These are phyloP conservation scores for Hansenula sp. DNA, from an alignment of 1,139 yeast genomes.

Conservation along the genomic window DNA sequence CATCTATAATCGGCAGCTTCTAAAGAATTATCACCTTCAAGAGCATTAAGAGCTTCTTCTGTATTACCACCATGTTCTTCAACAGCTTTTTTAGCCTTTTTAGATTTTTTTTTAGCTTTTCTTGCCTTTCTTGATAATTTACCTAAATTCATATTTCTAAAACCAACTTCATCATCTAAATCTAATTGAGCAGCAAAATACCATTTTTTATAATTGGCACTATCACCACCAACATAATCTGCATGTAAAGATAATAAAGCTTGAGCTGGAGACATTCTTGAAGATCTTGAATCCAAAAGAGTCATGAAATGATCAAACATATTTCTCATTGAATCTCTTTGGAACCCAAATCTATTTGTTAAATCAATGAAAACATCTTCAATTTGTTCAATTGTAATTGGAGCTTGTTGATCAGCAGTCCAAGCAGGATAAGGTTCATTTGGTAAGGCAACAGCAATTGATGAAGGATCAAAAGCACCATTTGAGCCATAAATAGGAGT, in stretches of 20 bases:
- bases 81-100: conserved; percentile 58
- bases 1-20: conserved; percentile 85
- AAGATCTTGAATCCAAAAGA: conserved; percentile 87
- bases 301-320: conserved; percentile 96
- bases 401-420: conserved; percentile 89
- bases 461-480: conserved; percentile 65
- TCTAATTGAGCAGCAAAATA: conserved; percentile 91
- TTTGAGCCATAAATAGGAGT: conserved; percentile 85
- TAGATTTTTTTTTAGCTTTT: conserved; percentile 53
- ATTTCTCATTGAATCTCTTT: conserved; percentile 95
- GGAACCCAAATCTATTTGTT: conserved; percentile 92
- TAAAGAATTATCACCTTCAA: conserved; percentile 80
- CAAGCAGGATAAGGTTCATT: conserved; percentile 94
- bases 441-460: conserved; percentile 42
- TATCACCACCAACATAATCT: conserved; percentile 93
- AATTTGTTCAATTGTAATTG: conserved; percentile 81
- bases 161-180: conserved; percentile 76
- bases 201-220: conserved; percentile 93
- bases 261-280: conserved; percentile 95
- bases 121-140: conserved; percentile 53
- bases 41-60: conserved; percentile 48
- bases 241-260: conserved; percentile 92
- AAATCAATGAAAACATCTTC: conserved; percentile 89
- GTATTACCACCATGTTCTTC: conserved; percentile 45
- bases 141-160: conserved; percentile 76